Evolutionary conservation across 306 rosid genomes (phyloP), one percentile per base, ranked within the genome.

Genomic region (Senna tora): DNA sequence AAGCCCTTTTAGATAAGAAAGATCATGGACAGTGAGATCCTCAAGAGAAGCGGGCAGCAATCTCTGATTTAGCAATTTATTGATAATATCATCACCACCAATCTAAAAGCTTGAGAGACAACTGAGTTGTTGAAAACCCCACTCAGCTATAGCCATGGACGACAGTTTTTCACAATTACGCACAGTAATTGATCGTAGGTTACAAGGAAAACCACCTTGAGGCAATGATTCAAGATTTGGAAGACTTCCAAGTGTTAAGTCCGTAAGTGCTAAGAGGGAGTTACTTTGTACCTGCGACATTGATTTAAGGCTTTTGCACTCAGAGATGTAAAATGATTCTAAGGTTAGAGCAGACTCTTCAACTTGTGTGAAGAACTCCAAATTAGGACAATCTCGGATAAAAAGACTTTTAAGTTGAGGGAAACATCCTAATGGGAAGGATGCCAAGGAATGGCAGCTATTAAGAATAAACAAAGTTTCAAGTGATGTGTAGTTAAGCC

Each of bases 381-480:
- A 16, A n/a, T 17, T 16, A 4, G 21, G 9, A 17, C 67, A 61
- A 9, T 4, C 0, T 0, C 0, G 0, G 11, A 61, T 2, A 1
- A 0, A 0, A 36, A 61, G 67, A 0, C 0, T 0, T 19, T 36
- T 10, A n/a, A 61, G 67, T n/a, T 13, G 2, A 12, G 67, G 67
- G 22, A 61, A 61, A 36, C 30, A 16, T 16, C 32, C 49, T 16
- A 61, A 36, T 10, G 67, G 30, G 17, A 61, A 61, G 7, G 49
- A 61, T 38, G 7, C 38, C 67, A 61, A 17, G 16, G 30, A 61
- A 19, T 0, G 49, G 5, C 49, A 61, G 2, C 32, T 19, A 5
- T 17, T 38, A 0, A 0, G 0, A 61, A 61, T 61, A 0, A 0
- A 0, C 49, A 61, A 38, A 0, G 0, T 0, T 36, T 17, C 32